phyloP scores from a whole-genome alignment of 2,329 filamentous ascomycete genomes.

The Fusarium tricinctum region DNA sequence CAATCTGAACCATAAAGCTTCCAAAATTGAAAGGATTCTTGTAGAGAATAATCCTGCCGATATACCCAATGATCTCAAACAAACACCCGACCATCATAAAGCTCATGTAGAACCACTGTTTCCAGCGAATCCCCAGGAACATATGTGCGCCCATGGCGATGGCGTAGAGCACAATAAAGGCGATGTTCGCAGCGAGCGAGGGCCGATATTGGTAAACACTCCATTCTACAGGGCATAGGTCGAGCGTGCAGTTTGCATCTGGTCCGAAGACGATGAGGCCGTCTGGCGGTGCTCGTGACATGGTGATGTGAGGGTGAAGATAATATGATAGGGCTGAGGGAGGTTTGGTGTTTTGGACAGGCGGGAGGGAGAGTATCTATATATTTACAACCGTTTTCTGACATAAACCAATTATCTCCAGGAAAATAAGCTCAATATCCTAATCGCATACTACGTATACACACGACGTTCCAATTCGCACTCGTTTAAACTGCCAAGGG shows the following conservation, averaged over 20 bases:
- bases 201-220: constrained; percentile 65
- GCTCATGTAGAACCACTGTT: constrained; percentile 59
- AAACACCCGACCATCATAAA: constrained; percentile 68
- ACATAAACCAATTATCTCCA: too few species aligned
- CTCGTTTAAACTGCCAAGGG: constrained; percentile 28
- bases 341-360: neutral
- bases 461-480: constrained; percentile 13
- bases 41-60: constrained; percentile 68
- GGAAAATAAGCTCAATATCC: too few species aligned
- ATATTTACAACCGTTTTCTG: neutral
- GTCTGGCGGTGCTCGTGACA: constrained; percentile 24
- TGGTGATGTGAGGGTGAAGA: constrained; percentile 13
- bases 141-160: constrained; percentile 62
- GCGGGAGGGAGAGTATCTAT: neutral
- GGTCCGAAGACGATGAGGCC: constrained; percentile 59
- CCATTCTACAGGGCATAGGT: constrained; percentile 60
- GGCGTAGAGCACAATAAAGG: constrained; percentile 61
- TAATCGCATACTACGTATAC: too few species aligned
- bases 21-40: constrained; percentile 69
- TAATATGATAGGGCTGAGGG: neutral
- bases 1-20: constrained; percentile 74
- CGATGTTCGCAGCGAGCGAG: constrained; percentile 57
- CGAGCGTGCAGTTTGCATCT: constrained; percentile 64
- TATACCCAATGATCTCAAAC: constrained; percentile 73
- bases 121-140: constrained; percentile 58